Evolutionary conservation across 225 moss, liverwort and hornwort species (phyloP).

Genomic region (Marchantia paleacea): DNA sequence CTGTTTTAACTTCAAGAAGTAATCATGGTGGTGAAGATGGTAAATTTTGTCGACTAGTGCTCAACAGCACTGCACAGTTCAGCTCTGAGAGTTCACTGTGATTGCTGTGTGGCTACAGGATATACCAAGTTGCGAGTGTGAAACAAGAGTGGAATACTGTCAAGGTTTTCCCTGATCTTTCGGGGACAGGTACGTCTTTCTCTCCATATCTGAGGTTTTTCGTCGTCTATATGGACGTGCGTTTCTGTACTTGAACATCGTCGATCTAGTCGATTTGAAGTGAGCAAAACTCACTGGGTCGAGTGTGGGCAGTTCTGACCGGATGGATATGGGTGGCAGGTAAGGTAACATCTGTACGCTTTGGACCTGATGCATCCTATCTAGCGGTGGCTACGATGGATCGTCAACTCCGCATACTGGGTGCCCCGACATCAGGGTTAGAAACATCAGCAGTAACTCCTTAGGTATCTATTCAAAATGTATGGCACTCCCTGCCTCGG

Average conservation of each 20-base stretch:
- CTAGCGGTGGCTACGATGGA: conserved; percentile 88
- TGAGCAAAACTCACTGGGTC: neutral
- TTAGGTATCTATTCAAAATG: conserved; percentile 26
- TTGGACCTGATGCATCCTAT: conserved; percentile 93
- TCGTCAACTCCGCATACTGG: conserved; percentile 83
- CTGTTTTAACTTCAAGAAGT: no score
- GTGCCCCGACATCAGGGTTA: conserved; percentile 50
- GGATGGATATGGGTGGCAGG: conserved; percentile 45
- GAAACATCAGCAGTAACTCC: conserved; percentile 10
- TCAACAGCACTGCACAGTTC: no score
- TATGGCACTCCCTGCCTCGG: neutral
- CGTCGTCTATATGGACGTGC: neutral
- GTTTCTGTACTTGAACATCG: neutral
- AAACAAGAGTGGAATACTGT: conserved; percentile 97
- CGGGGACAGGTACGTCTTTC: conserved; percentile 71
- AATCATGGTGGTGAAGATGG: no score
- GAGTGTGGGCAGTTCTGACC: neutral
- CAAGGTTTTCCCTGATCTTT: conserved; percentile 93
- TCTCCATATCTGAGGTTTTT: neutral
- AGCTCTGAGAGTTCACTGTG: no score
- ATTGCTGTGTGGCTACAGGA: conserved; percentile 35
- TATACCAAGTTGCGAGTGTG: conserved; percentile 97
- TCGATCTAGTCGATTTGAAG: neutral
- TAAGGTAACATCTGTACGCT: conserved; percentile 80
- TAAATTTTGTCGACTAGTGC: no score